phyloP scores from a whole-genome alignment of 2,329 filamentous ascomycete species.

The Penicillium sp. region DNA sequence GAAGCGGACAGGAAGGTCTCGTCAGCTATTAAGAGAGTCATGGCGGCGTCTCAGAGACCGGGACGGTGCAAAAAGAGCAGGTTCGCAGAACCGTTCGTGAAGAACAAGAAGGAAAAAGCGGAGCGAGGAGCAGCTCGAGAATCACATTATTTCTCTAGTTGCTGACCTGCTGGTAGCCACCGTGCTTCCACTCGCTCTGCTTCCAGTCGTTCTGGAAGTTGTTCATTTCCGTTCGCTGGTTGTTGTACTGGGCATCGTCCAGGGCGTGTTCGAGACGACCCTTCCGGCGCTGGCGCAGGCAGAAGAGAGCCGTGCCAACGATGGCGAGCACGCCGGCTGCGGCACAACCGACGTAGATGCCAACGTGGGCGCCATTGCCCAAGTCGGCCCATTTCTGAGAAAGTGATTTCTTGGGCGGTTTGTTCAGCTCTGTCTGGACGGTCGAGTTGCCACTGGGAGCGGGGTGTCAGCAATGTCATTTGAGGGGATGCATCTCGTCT shows the following conservation, averaged over 20 bases:
- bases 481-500: too few species aligned
- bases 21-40: constrained; percentile 5
- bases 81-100: constrained; percentile 15
- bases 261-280: constrained; percentile 50
- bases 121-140: neutral
- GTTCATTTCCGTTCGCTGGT: constrained; percentile 40
- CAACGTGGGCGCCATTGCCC: constrained; percentile 48
- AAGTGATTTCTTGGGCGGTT: constrained; percentile 34
- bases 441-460: constrained; percentile 66
- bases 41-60: constrained; percentile 4
- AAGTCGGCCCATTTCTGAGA: constrained; percentile 47
- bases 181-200: constrained; percentile 34
- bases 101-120: constrained; percentile 1
- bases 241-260: constrained; percentile 47
- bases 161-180: constrained; percentile 30
- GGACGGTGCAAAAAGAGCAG: constrained; percentile 2
- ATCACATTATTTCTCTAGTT: constrained; percentile 6
- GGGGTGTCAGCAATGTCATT: too few species aligned
- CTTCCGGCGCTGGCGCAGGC: constrained; percentile 49
- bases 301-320: constrained; percentile 40
- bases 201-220: constrained; percentile 42
- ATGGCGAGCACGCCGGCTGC: constrained; percentile 34
- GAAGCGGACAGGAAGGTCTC: neutral
- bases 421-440: constrained; percentile 44
- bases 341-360: constrained; percentile 43